Evolutionary conservation across 805 yeast species (phyloP), one percentile per base, ranked within the genome.

Genomic region (Teunomyces panamensis): DNA sequence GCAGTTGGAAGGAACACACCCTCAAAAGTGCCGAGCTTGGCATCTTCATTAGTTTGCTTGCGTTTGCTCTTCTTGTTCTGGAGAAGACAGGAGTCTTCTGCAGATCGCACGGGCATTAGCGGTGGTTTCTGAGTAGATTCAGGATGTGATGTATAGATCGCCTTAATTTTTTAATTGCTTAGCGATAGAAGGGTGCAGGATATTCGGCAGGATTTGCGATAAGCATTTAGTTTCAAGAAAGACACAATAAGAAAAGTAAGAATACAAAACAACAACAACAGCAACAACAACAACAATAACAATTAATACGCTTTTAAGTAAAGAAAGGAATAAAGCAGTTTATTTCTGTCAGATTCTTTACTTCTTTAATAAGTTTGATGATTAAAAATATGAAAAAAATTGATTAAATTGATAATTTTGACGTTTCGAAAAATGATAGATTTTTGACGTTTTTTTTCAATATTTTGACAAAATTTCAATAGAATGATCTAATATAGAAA

Each of bases 1-100:
- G 96, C 81, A 0, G 98, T 94, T 9, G 99, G 99, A 11, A 94
- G 77, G 60, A 95, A 91, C 2, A 91, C 97, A 11, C 97, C 98
- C 49, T 82, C 85, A 51, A 85, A 83, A 0, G 97, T 92, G 37
- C 84, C 89, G 44, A 91, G 69, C 58, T 91, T 91, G 14, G 16
- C 13, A 9, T 29, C 35, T 13, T 42, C 33, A 13, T 41, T 34
- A 28, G 35, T 33, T 20, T 8, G 29, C 6, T 35, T 48, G 11
- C 32, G 32, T 30, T 42, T 46, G 7, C 13, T 16, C 30, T 28
- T 37, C 32, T 30, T 30, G 24, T 33, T n/a, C 35, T 28, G 41
- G 24, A 37, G 41, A 37, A 37, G 29, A 37, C 30, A 7, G 4
- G 30, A 20, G 7, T 24, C 30, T 37, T 37, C 41, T 24, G 41